Evolutionary conservation across 148 eudicot species (phyloP).

Genomic region (Persicaria maculosa): DNA sequence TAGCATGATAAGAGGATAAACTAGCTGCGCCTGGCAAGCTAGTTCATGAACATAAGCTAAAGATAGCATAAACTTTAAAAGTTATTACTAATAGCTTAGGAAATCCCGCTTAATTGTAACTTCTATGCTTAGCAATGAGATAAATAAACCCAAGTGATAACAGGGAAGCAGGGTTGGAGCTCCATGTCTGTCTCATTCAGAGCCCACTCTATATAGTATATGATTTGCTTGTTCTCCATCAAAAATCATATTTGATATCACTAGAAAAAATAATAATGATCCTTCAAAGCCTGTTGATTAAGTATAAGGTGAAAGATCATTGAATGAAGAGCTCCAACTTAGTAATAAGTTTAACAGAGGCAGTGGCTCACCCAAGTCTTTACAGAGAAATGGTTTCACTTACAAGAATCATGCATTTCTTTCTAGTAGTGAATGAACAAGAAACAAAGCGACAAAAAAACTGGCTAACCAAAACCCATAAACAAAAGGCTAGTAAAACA

Average conservation of each 20-base stretch:
- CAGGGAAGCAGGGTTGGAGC: constrained; percentile 14
- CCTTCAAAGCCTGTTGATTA: no score
- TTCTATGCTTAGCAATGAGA: background rate
- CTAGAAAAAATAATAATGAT: no score
- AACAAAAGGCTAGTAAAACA: background rate
- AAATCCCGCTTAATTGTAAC: background rate
- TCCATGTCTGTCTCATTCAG: constrained; percentile 65
- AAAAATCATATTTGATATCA: no score
- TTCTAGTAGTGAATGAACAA: constrained; percentile 4
- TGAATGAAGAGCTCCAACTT: background rate
- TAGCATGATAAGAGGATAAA: no score
- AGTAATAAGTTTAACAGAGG: background rate
- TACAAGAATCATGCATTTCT: background rate
- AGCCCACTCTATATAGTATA: constrained; percentile 39
- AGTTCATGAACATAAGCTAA: no score
- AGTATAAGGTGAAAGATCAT: background rate
- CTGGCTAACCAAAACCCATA: background rate
- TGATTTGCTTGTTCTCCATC: no score
- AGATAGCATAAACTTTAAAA: no score
- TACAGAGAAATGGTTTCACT: constrained; percentile 2
- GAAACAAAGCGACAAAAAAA: background rate
- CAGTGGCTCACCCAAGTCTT: background rate
- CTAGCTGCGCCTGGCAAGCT: no score
- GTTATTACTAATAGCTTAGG: no score
- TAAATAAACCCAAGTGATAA: no score